A percentile compares a stretch with the other conserved stretches of the same genome.
Conservation (phyloP, 2,329 filamentous ascomycete genomes). For the Fusarium dlaminii region DNA sequence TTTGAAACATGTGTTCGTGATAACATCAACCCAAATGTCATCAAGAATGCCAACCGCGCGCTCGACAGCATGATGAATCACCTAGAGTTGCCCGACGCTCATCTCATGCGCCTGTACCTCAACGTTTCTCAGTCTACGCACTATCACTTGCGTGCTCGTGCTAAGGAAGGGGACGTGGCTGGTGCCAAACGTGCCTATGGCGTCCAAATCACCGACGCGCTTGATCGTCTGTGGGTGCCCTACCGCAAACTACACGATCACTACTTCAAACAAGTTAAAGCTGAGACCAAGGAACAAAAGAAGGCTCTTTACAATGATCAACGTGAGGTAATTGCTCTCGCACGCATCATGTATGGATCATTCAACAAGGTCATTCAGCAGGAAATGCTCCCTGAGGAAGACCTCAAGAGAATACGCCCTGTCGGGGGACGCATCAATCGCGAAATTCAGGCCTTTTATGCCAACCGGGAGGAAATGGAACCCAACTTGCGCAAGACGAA, state of each 20-base stretch:
- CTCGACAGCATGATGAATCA: constrained; percentile 68
- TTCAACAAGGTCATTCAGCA: constrained; percentile 57
- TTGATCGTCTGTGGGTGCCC: constrained; percentile 62
- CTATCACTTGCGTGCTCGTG: constrained; percentile 49
- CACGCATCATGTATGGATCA: constrained; percentile 56
- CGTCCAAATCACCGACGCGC: constrained; percentile 59
- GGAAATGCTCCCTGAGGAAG: constrained; percentile 48
- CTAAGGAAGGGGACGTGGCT: constrained; percentile 44
- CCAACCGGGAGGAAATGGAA: constrained; percentile 47
- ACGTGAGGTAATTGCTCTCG: constrained; percentile 56
- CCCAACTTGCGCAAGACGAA: constrained; percentile 43
- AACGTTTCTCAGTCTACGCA: constrained; percentile 61
- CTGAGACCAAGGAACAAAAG: constrained; percentile 39
- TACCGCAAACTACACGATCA: constrained; percentile 53
- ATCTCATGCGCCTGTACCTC: constrained; percentile 65
- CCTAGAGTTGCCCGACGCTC: constrained; percentile 58
- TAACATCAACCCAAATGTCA: constrained; percentile 75
- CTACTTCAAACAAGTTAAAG: constrained; percentile 44
- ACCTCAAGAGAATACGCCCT: constrained; percentile 47
- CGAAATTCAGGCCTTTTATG: constrained; percentile 50
- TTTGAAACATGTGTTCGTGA: constrained; percentile 80
- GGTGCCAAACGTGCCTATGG: constrained; percentile 57
- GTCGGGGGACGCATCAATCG: constrained; percentile 51
- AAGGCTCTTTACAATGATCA: constrained; percentile 47
- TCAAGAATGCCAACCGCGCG: constrained; percentile 71